phyloP scores from a whole-genome alignment of 1,284 basidiomycete species.

The Ceratorhiza oryzae-sativae region DNA sequence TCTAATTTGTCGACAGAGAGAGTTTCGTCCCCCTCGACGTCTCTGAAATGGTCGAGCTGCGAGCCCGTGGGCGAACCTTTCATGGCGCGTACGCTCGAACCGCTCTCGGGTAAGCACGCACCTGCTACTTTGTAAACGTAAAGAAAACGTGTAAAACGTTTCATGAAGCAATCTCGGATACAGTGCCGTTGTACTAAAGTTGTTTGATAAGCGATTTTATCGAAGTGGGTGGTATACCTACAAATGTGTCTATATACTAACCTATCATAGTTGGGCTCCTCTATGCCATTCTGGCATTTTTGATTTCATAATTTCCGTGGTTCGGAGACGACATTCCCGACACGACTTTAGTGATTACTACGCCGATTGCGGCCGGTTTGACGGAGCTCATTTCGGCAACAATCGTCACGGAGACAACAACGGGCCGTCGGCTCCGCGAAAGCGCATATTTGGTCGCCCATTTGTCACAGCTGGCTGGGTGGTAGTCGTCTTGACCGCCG shows the following conservation, averaged over 20 bases:
- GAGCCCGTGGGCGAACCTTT: constrained; percentile 80
- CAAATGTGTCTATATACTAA: too few species aligned
- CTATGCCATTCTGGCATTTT: constrained; percentile 67
- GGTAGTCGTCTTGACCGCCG: constrained; percentile 64
- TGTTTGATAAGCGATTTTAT: constrained; percentile 76
- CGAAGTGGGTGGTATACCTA: constrained; percentile 66
- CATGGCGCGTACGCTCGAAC: constrained; percentile 81
- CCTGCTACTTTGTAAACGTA: too few species aligned
- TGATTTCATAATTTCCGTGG: constrained; percentile 68
- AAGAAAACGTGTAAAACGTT: too few species aligned
- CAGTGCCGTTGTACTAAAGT: constrained; percentile 72
- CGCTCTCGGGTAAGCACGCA: constrained; percentile 59
- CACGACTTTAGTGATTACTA: constrained; percentile 68
- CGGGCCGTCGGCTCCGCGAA: constrained; percentile 47
- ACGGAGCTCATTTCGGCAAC: constrained; percentile 53
- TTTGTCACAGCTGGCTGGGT: constrained; percentile 83
- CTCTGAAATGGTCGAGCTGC: constrained; percentile 61
- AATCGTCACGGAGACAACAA: constrained; percentile 34
- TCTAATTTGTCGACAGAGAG: constrained; percentile 7
- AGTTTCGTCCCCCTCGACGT: constrained; percentile 17
- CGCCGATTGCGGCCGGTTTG: constrained; percentile 21
- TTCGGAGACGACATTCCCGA: constrained; percentile 67
- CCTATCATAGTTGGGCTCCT: constrained; percentile 74
- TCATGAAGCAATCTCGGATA: constrained; percentile 73
- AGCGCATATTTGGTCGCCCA: constrained; percentile 68